Evolutionary conservation across 106 monocot genomes (phyloP).

Genomic region (Dioscorea alata): DNA sequence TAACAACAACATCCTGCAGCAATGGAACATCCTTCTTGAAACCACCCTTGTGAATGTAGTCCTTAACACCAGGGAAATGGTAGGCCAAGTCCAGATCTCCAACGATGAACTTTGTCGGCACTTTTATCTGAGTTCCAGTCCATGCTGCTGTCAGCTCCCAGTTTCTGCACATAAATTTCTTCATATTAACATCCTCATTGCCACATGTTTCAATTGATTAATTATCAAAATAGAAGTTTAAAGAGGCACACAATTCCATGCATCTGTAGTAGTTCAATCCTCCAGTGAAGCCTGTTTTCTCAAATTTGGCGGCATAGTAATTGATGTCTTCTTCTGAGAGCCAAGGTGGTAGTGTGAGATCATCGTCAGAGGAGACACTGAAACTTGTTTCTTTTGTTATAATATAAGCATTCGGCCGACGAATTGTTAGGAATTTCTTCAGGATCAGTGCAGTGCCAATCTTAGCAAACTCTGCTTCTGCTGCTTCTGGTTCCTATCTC

Average conservation of each 20-base stretch:
- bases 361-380: background rate
- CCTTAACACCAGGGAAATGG: constrained; percentile 14
- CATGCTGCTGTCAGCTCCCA: constrained; percentile 10
- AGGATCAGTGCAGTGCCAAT: background rate
- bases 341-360: background rate
- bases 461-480: constrained; percentile 13
- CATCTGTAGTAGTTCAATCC: background rate
- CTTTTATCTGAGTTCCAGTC: constrained; percentile 21
- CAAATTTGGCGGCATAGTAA: background rate
- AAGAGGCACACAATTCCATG: background rate
- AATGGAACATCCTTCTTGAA: constrained; percentile 26
- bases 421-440: background rate
- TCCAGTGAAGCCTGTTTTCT: background rate
- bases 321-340: constrained; percentile 1
- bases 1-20: constrained; percentile 23
- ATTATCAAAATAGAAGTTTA: background rate
- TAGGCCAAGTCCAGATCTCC: constrained; percentile 38
- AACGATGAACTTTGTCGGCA: constrained; percentile 46
- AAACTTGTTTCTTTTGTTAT: background rate
- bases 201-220: background rate
- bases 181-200: background rate
- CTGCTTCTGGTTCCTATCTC: constrained; percentile 31
- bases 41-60: constrained; percentile 45
- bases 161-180: background rate
- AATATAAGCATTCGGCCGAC: background rate